Percentiles rank a stretch among this genome's conserved stretches.
Conservation (phyloP, 1,139 yeast species). For the Lodderomyces parapsilosis region DNA sequence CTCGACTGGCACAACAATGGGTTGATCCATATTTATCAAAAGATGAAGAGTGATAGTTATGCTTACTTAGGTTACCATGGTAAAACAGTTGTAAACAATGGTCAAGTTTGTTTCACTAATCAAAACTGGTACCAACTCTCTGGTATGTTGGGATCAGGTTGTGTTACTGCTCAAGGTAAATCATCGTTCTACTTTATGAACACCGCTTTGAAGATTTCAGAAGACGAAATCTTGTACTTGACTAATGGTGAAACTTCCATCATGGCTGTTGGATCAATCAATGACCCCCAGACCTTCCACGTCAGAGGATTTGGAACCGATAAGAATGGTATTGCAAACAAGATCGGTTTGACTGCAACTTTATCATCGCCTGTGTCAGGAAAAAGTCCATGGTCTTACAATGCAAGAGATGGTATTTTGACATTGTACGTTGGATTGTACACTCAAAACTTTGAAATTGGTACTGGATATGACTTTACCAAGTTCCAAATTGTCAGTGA, state of each 20-base stretch:
- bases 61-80: slow-evolving; percentile 21
- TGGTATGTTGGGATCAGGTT: slow-evolving; percentile 25
- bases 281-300: slow-evolving; percentile 20
- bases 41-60: slow-evolving; percentile 18
- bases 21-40: slow-evolving; percentile 23
- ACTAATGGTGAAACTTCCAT: slow-evolving; percentile 17
- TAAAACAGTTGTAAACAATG: too few species aligned
- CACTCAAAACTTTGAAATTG: not conserved
- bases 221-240: slow-evolving; percentile 24
- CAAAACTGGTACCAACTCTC: slow-evolving; percentile 26
- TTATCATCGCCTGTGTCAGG: not conserved
- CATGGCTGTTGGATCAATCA: slow-evolving; percentile 20
- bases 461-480: slow-evolving; percentile 16
- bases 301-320: too few species aligned
- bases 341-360: slow-evolving; percentile 8
- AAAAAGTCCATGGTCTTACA: not conserved
- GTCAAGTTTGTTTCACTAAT: slow-evolving; percentile 27
- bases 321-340: slow-evolving; percentile 6
- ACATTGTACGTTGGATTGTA: not conserved
- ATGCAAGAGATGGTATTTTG: not conserved
- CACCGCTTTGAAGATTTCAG: slow-evolving; percentile 15
- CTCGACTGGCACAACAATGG: slow-evolving; percentile 27
- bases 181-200: slow-evolving; percentile 20
- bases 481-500: slow-evolving; percentile 16
- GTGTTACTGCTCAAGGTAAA: too few species aligned